Percentiles rank a stretch among this genome's conserved stretches.
phyloP scores from a whole-genome alignment of 768 basidiomycete species.

The Inosperma sp. region DNA sequence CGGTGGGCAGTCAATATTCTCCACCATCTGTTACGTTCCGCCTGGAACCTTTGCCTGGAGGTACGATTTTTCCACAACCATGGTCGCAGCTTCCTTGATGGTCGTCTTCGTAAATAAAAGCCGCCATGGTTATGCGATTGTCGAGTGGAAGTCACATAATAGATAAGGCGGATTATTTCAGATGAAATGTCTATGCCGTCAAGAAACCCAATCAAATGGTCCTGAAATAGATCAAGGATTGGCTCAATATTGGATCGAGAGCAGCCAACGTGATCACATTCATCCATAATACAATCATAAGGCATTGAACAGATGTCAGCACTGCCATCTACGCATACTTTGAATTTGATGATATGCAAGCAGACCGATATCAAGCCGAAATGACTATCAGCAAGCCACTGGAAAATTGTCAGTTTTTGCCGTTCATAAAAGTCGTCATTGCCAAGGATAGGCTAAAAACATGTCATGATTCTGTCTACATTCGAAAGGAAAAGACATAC shows the following conservation, averaged over 20 bases:
- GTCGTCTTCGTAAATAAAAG: neutral
- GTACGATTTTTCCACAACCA: neutral
- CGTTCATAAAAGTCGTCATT: neutral
- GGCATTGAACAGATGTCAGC: neutral
- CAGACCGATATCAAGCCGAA: neutral
- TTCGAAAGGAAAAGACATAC: neutral
- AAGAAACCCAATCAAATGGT: too few relatives aligned
- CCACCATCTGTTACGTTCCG: neutral
- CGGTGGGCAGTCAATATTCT: neutral
- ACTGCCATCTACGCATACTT: neutral
- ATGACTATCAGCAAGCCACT: neutral
- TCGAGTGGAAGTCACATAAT: too few relatives aligned
- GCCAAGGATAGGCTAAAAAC: neutral
- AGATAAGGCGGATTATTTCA: too few relatives aligned
- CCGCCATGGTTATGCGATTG: neutral
- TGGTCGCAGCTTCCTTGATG: neutral
- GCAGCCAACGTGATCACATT: too few relatives aligned
- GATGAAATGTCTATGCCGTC: too few relatives aligned
- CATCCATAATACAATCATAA: too few relatives aligned
- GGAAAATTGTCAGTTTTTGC: neutral
- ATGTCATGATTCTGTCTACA: neutral
- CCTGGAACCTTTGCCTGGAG: neutral
- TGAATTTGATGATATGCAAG: neutral
- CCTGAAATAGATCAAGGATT: too few relatives aligned
- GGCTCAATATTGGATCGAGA: too few relatives aligned